Conservation (phyloP, 1,139 yeast genomes). For the Arxiozyma slooffiae region DNA sequence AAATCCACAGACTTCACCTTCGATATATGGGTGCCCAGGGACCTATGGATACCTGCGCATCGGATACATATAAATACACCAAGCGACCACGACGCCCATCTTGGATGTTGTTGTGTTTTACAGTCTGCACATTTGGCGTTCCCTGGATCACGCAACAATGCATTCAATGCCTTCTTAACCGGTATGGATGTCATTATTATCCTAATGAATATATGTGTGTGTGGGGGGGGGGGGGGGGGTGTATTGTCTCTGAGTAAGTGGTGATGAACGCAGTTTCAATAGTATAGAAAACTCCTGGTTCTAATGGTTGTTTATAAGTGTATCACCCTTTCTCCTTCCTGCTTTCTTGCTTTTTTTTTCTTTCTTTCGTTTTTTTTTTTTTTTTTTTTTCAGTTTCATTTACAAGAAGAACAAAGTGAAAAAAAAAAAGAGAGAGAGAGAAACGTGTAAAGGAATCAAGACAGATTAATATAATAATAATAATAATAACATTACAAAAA, state of each 20-base stretch:
- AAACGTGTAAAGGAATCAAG: no score
- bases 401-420: no score
- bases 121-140: slow-evolving; percentile 87
- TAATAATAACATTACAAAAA: no score
- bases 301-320: no score
- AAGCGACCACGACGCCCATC: slow-evolving; percentile 96
- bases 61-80: slow-evolving; percentile 87
- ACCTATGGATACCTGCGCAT: slow-evolving; percentile 91
- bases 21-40: slow-evolving; percentile 90
- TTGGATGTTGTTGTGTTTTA: slow-evolving; percentile 76
- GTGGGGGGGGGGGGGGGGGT: no score
- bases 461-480: no score
- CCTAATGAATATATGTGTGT: background rate
- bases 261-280: no score
- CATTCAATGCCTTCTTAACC: slow-evolving; percentile 49
- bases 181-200: slow-evolving; percentile 21
- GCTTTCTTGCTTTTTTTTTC: background rate
- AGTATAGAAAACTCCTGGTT: no score
- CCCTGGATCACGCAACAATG: slow-evolving; percentile 61
- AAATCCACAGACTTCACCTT: slow-evolving; percentile 83
- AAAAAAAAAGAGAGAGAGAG: no score
- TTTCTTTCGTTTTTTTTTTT: background rate
- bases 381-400: background rate
- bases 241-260: no score
- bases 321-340: background rate